phyloP scores from a whole-genome alignment of 495 filamentous ascomycete genomes.

The Cenococcum geophilum region DNA sequence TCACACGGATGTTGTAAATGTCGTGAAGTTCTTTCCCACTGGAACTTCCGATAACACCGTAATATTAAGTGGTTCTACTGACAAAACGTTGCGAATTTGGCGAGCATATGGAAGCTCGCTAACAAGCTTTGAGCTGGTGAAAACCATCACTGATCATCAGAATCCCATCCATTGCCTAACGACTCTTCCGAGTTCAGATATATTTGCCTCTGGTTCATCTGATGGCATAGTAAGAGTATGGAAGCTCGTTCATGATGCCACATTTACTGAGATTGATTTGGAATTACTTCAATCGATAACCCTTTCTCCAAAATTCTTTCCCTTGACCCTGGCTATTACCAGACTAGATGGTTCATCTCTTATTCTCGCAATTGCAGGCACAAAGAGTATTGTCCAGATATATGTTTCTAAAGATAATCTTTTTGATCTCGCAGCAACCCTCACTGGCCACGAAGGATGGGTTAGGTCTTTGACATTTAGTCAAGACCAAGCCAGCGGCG shows the following conservation, averaged over 20 bases:
- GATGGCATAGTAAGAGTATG: conserved; percentile 81
- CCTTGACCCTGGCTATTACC: conserved; percentile 64
- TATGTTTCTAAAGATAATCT: conserved; percentile 53
- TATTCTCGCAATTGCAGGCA: conserved; percentile 77
- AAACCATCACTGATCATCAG: conserved; percentile 56
- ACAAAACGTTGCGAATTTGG: conserved; percentile 77
- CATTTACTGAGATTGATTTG: conserved; percentile 35
- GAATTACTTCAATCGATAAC: conserved; percentile 63
- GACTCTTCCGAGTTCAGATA: conserved; percentile 44
- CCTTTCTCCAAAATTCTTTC: conserved; percentile 71
- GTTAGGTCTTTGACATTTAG: conserved; percentile 77
- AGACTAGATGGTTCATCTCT: conserved; percentile 48
- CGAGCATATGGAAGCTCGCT: conserved; percentile 18
- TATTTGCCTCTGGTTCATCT: conserved; percentile 68
- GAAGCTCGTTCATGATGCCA: conserved; percentile 46
- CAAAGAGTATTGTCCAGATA: conserved; percentile 68
- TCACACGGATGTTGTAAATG: conserved; percentile 77
- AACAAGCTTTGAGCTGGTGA: conserved; percentile 41
- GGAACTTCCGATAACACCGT: conserved; percentile 45
- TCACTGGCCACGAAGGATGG: conserved; percentile 94
- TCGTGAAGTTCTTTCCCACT: conserved; percentile 66
- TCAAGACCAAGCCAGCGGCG: conserved; percentile 49
- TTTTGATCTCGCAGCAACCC: conserved; percentile 69
- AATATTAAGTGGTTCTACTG: conserved; percentile 74
- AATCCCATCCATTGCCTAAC: conserved; percentile 76